phyloP scores from a whole-genome alignment of 257 asterid genomes.

The Anisodus acutangulus region DNA sequence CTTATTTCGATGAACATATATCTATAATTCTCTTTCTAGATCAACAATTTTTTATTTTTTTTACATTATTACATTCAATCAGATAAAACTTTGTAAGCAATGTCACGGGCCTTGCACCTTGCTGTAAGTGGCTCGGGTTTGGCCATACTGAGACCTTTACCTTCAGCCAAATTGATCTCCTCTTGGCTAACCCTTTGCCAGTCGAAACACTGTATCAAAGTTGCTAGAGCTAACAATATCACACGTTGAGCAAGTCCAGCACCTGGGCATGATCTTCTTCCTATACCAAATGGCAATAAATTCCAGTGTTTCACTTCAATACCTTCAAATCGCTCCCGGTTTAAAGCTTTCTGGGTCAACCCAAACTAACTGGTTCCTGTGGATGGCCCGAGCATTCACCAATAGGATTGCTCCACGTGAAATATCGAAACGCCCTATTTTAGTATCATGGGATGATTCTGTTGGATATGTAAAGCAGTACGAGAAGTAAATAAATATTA shows the following conservation, averaged over 20 bases:
- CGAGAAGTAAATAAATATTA: too few species aligned
- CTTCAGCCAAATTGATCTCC: constrained; percentile 27
- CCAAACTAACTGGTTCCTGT: constrained; percentile 38
- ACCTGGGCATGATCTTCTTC: constrained; percentile 41
- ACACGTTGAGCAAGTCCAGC: constrained; percentile 32
- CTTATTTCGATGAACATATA: too few species aligned
- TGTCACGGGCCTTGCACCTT: constrained; percentile 10
- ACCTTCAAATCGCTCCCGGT: constrained; percentile 37
- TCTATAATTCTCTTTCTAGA: too few species aligned
- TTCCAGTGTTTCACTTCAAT: constrained; percentile 18
- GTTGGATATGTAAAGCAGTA: too few species aligned
- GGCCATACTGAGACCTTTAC: background rate
- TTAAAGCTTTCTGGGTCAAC: constrained; percentile 30
- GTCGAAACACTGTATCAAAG: constrained; percentile 35
- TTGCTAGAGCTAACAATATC: constrained; percentile 30
- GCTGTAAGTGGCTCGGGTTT: constrained; percentile 28
- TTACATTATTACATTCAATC: too few species aligned
- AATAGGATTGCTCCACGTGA: constrained; percentile 34
- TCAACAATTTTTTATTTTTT: too few species aligned
- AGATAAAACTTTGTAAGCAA: constrained; percentile 7
- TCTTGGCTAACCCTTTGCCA: constrained; percentile 30
- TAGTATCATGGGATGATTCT: background rate
- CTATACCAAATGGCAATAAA: constrained; percentile 40
- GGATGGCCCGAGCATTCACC: constrained; percentile 39
- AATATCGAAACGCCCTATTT: constrained; percentile 35